A percentile compares a stretch with the other conserved stretches of the same genome.
These are phyloP conservation scores for Corymbia maculata DNA, from an alignment of 345 rosid genomes.

Conservation along the genomic window DNA sequence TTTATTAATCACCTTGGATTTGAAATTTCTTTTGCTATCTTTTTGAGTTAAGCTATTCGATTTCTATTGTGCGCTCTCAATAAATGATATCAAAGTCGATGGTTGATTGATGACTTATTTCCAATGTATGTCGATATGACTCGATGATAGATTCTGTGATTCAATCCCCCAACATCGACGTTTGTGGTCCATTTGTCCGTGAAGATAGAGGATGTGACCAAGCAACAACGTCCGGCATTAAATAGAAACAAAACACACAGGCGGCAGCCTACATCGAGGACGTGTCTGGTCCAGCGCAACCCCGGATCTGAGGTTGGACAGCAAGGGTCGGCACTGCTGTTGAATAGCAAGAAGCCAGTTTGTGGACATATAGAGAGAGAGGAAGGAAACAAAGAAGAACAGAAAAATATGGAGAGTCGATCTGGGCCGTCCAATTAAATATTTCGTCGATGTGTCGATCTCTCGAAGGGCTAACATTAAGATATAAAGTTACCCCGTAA, in stretches of 20 bases:
- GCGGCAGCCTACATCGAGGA: not conserved
- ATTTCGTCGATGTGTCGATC: not conserved
- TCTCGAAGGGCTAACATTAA: not conserved
- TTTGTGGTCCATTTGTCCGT: too few species aligned
- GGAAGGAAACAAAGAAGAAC: not conserved
- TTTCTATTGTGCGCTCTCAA: not conserved
- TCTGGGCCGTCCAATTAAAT: not conserved
- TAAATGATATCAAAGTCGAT: not conserved
- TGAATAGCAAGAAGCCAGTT: not conserved
- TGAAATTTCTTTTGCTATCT: not conserved
- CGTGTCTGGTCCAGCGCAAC: not conserved
- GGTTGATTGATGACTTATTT: not conserved
- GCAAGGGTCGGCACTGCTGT: not conserved
- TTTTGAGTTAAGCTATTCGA: not conserved
- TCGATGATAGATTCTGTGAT: not conserved
- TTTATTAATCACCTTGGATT: not conserved
- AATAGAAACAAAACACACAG: not conserved
- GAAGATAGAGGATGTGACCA: not conserved
- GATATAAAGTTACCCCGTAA: not conserved
- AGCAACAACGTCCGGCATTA: not conserved
- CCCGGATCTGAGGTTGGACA: not conserved
- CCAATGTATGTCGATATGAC: not conserved
- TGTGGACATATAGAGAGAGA: not conserved
- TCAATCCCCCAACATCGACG: too few species aligned
- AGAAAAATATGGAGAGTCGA: not conserved